Conservation (phyloP, 148 eudicot genomes). For the Vaccinium vitisidaea region DNA sequence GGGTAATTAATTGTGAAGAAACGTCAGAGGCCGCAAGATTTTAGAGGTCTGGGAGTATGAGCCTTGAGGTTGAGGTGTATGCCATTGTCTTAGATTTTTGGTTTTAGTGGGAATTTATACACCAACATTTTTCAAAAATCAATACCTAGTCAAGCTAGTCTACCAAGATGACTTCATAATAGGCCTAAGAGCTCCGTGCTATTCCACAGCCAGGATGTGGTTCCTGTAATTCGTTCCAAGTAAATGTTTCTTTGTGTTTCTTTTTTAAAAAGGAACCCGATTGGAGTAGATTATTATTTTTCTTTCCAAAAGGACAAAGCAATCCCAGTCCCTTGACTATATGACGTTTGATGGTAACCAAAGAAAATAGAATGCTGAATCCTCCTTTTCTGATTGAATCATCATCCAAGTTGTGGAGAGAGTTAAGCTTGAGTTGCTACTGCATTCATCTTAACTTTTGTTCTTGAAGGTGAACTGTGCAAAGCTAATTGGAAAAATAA, state of each 20-base stretch:
- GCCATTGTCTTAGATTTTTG: neutral
- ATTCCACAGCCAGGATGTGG: neutral
- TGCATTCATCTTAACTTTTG: neutral
- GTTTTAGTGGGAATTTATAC: neutral
- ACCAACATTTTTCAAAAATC: neutral
- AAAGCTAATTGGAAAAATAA: neutral
- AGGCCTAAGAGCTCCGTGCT: neutral
- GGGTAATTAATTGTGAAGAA: neutral
- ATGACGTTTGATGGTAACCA: neutral
- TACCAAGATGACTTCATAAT: neutral
- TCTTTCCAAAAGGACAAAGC: neutral
- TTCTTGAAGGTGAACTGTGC: neutral
- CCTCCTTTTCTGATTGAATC: neutral
- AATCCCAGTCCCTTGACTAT: neutral
- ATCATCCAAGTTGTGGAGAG: neutral
- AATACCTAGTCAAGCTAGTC: neutral
- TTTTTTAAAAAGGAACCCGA: neutral
- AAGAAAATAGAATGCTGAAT: neutral
- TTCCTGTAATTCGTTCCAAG: neutral
- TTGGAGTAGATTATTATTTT: too few relatives aligned
- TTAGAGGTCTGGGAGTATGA: neutral
- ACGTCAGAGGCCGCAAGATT: neutral
- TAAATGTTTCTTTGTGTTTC: neutral
- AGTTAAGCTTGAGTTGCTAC: neutral
- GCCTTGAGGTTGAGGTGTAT: neutral